phyloP scores from a whole-genome alignment of 2,329 filamentous ascomycete genomes.

The Exserohilum rostratum region DNA sequence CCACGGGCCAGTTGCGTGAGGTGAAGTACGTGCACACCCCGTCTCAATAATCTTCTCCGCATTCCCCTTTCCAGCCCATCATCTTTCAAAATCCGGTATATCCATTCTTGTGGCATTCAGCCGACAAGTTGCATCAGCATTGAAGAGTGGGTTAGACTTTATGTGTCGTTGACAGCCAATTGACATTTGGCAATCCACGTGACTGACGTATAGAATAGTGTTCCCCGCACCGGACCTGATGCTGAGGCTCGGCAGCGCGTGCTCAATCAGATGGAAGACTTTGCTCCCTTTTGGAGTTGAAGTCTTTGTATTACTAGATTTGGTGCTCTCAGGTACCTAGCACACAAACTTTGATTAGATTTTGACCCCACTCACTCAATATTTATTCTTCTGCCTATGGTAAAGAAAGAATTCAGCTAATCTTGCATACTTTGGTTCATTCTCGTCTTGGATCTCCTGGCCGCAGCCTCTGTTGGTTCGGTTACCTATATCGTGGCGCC shows the following conservation, averaged over 20 bases:
- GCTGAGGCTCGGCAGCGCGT: conserved; percentile 18
- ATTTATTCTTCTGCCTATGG: too few relatives aligned
- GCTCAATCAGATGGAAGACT: conserved; percentile 23
- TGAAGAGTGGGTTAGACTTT: not conserved
- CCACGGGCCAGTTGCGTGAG: conserved; percentile 20
- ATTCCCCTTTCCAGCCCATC: not conserved
- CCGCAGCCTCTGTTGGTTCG: too few relatives aligned
- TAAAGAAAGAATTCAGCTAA: too few relatives aligned
- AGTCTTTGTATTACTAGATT: too few relatives aligned
- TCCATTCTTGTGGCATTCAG: not conserved
- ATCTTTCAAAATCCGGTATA: not conserved
- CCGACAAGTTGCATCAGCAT: too few relatives aligned
- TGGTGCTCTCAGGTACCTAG: too few relatives aligned
- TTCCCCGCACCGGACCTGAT: conserved; percentile 17
- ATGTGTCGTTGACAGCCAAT: not conserved
- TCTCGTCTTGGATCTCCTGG: too few relatives aligned
- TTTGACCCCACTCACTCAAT: too few relatives aligned
- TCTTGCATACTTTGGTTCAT: too few relatives aligned
- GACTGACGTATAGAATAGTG: conserved; percentile 17
- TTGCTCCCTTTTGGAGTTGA: conserved; percentile 33
- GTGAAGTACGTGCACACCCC: conserved; percentile 23
- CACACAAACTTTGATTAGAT: too few relatives aligned
- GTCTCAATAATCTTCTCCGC: not conserved
- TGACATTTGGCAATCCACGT: not conserved
- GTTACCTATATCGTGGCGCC: too few relatives aligned